Percentiles rank a stretch among this genome's conserved stretches.
Conservation (phyloP, 345 rosid species). For the Eucalyptus melliodora region DNA sequence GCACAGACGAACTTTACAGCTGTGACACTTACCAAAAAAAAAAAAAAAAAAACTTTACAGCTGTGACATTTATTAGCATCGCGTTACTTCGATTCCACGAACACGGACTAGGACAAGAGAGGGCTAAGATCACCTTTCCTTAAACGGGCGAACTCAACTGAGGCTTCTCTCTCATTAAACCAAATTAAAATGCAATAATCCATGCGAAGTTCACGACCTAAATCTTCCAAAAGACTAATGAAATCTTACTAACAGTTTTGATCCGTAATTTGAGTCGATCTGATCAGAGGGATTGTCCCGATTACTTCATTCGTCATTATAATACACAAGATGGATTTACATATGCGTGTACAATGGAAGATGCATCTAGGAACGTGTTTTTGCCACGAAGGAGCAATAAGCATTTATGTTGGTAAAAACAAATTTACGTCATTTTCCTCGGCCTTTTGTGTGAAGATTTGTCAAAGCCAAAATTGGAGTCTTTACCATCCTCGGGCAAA, state of each 20-base stretch:
- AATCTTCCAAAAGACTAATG: background rate
- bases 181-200: background rate
- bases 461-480: background rate
- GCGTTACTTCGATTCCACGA: background rate
- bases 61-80: background rate
- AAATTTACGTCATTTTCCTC: background rate
- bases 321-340: background rate
- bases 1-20: background rate
- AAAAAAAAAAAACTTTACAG: background rate
- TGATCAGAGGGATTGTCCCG: background rate
- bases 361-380: background rate
- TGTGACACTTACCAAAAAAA: background rate
- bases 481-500: background rate
- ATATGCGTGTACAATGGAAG: background rate
- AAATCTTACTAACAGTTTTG: background rate
- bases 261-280: background rate
- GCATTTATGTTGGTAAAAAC: background rate
- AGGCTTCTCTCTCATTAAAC: background rate
- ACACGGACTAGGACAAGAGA: background rate
- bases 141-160: background rate
- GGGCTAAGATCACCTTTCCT: background rate
- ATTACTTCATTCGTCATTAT: background rate
- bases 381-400: background rate
- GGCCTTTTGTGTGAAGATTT: background rate
- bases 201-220: background rate